Percentiles rank a stretch among this genome's conserved stretches.
Evolutionary conservation across 2,329 filamentous ascomycete species (phyloP).

Genomic region (Emergomyces orientalis): DNA sequence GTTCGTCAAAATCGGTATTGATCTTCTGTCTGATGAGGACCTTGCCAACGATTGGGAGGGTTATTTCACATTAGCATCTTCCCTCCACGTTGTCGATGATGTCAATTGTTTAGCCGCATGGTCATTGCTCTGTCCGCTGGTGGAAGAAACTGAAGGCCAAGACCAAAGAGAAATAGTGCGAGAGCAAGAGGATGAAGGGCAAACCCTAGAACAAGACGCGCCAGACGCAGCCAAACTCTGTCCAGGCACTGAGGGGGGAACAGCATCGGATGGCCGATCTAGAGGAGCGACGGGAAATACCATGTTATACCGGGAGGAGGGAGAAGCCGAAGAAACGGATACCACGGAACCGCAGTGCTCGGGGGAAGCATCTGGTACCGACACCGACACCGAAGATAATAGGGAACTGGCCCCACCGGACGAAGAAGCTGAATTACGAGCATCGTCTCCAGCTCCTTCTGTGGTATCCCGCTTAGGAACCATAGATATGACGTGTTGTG

Average conservation of each 20-base stretch:
- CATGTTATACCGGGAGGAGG: background rate
- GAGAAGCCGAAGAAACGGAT: background rate
- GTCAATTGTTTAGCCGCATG: constrained; percentile 22
- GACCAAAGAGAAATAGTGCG: background rate
- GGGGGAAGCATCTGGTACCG: background rate
- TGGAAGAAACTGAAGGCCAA: background rate
- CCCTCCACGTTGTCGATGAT: constrained; percentile 19
- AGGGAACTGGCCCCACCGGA: background rate
- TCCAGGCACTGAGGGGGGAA: background rate
- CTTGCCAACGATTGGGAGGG: constrained; percentile 22
- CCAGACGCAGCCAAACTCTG: background rate
- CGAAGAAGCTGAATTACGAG: background rate
- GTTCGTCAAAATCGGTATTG: constrained; percentile 21
- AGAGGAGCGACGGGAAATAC: constrained; percentile 1
- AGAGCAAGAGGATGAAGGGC: background rate
- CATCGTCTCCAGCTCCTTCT: background rate
- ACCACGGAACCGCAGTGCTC: background rate
- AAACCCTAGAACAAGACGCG: background rate
- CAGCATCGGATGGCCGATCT: background rate
- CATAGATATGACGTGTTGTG: background rate
- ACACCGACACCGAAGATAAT: background rate
- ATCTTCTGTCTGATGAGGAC: constrained; percentile 24
- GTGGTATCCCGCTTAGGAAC: background rate
- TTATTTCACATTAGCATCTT: constrained; percentile 18
- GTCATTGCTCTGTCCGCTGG: constrained; percentile 19